Conservation (phyloP, 495 filamentous ascomycete genomes). For the Sphaerosporella brunnea region DNA sequence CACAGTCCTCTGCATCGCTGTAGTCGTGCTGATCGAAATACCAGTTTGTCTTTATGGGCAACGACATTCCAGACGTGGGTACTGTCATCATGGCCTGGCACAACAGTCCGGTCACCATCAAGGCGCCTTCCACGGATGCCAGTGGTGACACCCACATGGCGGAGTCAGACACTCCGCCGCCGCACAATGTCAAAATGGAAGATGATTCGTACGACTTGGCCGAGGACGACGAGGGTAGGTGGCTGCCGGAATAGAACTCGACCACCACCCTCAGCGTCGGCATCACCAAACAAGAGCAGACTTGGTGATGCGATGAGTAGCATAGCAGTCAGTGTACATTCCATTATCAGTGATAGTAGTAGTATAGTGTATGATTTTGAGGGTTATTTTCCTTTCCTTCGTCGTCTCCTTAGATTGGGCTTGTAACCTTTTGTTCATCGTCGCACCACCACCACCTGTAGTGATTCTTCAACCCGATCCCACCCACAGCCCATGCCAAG, state of each 20-base stretch:
- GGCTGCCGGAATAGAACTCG: slow-evolving; percentile 6
- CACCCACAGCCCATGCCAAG: too few species aligned
- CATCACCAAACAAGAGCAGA: too few species aligned
- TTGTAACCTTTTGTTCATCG: too few species aligned
- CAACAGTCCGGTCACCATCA: slow-evolving; percentile 30
- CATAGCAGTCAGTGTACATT: too few species aligned
- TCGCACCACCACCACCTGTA: too few species aligned
- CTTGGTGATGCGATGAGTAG: too few species aligned
- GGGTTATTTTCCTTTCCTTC: too few species aligned
- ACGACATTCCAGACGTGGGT: slow-evolving; percentile 54
- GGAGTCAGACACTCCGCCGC: background rate
- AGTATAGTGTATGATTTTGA: too few species aligned
- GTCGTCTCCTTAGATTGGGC: too few species aligned
- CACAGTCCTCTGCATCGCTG: background rate
- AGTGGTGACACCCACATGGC: slow-evolving; percentile 14
- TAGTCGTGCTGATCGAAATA: slow-evolving; percentile 18
- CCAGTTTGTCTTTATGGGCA: slow-evolving; percentile 33
- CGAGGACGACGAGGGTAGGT: slow-evolving; percentile 25
- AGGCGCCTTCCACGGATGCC: slow-evolving; percentile 7
- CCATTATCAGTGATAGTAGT: too few species aligned
- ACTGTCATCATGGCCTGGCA: slow-evolving; percentile 65
- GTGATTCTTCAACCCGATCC: too few species aligned
- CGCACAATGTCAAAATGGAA: slow-evolving; percentile 11
- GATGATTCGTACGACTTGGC: slow-evolving; percentile 27
- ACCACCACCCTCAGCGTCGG: too few species aligned